Conservation (phyloP, 2,329 filamentous ascomycete species). For the Amylocarpus encephaloides region DNA sequence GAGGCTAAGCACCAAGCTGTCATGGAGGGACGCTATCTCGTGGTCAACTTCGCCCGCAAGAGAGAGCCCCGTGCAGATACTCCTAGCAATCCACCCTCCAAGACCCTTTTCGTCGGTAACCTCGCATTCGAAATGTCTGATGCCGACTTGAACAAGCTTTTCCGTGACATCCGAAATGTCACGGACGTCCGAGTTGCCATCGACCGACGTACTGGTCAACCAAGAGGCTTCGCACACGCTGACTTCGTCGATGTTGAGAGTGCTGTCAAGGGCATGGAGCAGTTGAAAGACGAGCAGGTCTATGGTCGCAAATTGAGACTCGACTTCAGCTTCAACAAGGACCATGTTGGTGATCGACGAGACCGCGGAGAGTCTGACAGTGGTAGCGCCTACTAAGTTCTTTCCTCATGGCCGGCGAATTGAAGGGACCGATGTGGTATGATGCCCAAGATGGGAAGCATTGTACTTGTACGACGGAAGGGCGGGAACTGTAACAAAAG, state of each 20-base stretch:
- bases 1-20: slow-evolving; percentile 51
- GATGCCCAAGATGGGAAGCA: not conserved
- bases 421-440: not conserved
- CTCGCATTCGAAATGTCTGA: slow-evolving; percentile 82
- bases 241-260: slow-evolving; percentile 67
- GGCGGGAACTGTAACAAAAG: slow-evolving; percentile 23
- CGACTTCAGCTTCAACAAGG: slow-evolving; percentile 44
- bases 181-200: slow-evolving; percentile 75
- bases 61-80: slow-evolving; percentile 4
- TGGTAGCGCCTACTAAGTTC: too few species aligned
- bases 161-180: slow-evolving; percentile 63
- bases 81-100: slow-evolving; percentile 43
- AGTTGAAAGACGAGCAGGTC: slow-evolving; percentile 51
- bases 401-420: not conserved
- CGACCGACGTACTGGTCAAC: slow-evolving; percentile 72
- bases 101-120: slow-evolving; percentile 76
- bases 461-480: slow-evolving; percentile 11
- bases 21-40: slow-evolving; percentile 57
- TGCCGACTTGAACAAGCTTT: slow-evolving; percentile 71
- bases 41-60: slow-evolving; percentile 47
- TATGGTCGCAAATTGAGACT: slow-evolving; percentile 60
- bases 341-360: too few species aligned
- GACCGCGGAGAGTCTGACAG: too few species aligned
- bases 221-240: slow-evolving; percentile 76
- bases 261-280: slow-evolving; percentile 53